Evolutionary conservation across 2,329 filamentous ascomycete species (phyloP), one percentile per base, ranked within the genome.

Genomic region (Periconia sp.): DNA sequence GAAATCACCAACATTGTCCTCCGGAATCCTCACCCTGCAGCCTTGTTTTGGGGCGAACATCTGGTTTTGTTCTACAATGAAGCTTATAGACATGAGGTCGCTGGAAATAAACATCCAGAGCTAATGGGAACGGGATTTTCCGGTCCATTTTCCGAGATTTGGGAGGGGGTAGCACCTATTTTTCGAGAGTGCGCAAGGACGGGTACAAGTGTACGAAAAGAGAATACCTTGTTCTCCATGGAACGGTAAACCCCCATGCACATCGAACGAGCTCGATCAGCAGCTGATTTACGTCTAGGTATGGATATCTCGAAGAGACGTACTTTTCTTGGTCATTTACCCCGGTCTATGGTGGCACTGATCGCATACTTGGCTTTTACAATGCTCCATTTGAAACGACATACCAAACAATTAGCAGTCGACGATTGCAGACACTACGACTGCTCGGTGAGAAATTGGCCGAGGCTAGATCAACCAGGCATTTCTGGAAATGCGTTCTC

Each of bases 401-500:
- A 3, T 53, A 57, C 18, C 66, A 73, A 11, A 67, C 69, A 1
- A 66, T 74, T 17, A 58, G 56, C 12, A 60, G 69, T 17, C 62
- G 65, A 40, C 54, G 73, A 42, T 69, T 70, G 52, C 57, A 68
- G 22, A 73, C 69, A 19, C 54, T 75, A 5, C 60, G 69, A n/a
- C 59, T 68, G 8, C 46, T 76, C 4, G 65, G 65, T 2, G 72
- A 72, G 28, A 57, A 57, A 53, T 28, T 69, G 54, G 53, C 66
- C 10, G 48, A 56, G 21, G 58, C 56, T 24, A 55, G 55, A 35
- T 62, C 57, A 1, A 57, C 58, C 8, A 63, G 61, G 29, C 55
- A 72, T 3, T 73, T 81, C 26, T 81, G 78, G 75, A 66, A 68
- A 37, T 74, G 71, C 57, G 73, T 79, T 19, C 51, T 81, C 9